Evolutionary conservation across 345 rosid species (phyloP), one percentile per base, ranked within the genome.

Genomic region (Adansonia digitata): DNA sequence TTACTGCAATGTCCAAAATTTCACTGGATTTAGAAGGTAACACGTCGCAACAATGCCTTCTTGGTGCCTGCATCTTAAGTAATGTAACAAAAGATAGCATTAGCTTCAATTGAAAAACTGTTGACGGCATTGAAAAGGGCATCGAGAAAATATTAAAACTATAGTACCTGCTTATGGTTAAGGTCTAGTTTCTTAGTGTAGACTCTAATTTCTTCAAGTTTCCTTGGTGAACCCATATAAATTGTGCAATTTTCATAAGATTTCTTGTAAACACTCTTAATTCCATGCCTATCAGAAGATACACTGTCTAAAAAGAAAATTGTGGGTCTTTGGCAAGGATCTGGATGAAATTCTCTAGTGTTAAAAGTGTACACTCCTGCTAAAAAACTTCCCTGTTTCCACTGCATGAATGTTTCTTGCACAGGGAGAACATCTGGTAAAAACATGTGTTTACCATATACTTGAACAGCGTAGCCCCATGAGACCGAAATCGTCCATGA

Each of bases 401-500:
- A 93, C 39, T 82, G 91, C 79, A 39, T 75, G 85, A 95, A 95
- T 5, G 99, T 87, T 65, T 83, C 77, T 75, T 88, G 93, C 53
- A 81, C 83, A 5, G 81, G 82, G 14, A 89, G 82, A 52, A 81
- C 77, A 62, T 92, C 96, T 0, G 85, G 82, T 43, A 86, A 63
- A 60, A 63, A 52, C 29, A 84, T 35, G 55, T 89, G 90, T 31
- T 75, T 77, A 0, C 81, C 73, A 31, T 86, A 82, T 4, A 94
- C 91, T 84, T 91, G 92, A 72, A 94, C 86, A 0, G 91, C 86
- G 62, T 90, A 93, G 0, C 98, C 99, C 97, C 99, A 90, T 8
- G 97, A 87, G 20, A 93, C 82, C 0, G 94, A 90, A 37, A 95
- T 82, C 4, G 98, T 93, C 99, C 96, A 93, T 1, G 86, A 85